Evolutionary conservation across 164 flowering plant species (phyloP).

Genomic region (Dillenia suffruticosa): DNA sequence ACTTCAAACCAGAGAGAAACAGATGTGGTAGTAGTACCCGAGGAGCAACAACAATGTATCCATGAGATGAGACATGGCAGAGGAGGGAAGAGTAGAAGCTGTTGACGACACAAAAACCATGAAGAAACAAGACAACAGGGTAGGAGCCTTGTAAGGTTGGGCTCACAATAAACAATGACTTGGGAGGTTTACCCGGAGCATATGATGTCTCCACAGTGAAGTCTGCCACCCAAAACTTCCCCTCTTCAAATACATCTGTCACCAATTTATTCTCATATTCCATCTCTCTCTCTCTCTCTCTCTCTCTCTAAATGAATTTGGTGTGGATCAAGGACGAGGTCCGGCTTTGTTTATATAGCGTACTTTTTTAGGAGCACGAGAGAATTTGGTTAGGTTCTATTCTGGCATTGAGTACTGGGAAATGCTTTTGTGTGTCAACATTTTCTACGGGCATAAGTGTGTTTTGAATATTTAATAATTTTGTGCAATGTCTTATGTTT

Average conservation of each 20-base stretch:
- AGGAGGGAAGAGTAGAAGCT: constrained; percentile 22
- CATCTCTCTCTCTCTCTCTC: background rate
- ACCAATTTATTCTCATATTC: background rate
- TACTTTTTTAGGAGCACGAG: too few species aligned
- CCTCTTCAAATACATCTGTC: too few species aligned
- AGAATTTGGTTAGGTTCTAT: too few species aligned
- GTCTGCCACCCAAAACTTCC: background rate
- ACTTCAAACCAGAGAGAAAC: too few species aligned
- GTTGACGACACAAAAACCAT: constrained; percentile 19
- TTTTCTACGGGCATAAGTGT: too few species aligned
- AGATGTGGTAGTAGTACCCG: constrained; percentile 15
- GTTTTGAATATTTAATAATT: too few species aligned
- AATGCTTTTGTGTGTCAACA: too few species aligned
- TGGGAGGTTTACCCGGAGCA: constrained; percentile 17
- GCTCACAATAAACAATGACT: constrained; percentile 16
- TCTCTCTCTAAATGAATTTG: too few species aligned
- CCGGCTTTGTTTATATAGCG: too few species aligned
- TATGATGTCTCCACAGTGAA: constrained; percentile 9
- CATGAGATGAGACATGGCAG: constrained; percentile 29
- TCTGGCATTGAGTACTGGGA: too few species aligned
- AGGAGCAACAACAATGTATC: constrained; percentile 35
- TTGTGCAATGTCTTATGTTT: too few species aligned
- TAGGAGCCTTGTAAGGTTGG: constrained; percentile 17
- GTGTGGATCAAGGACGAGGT: too few species aligned
- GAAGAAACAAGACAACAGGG: constrained; percentile 28